Percentiles rank a stretch among this genome's conserved stretches.
Evolutionary conservation across 108 stramenopile species (phyloP).

Genomic region (Skeletonema potamos): DNA sequence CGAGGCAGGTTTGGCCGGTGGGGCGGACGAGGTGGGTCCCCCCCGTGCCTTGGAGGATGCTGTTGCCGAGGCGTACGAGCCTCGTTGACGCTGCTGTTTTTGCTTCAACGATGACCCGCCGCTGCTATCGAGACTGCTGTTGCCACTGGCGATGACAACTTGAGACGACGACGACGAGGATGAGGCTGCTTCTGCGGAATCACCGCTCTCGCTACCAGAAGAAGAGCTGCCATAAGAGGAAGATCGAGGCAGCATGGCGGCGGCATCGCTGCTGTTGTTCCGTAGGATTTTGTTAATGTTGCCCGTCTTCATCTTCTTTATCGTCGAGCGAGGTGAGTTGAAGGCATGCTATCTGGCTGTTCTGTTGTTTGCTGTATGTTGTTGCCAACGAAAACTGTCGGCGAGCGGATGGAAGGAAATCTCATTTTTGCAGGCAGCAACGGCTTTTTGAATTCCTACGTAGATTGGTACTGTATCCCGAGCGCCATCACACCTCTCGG

Average conservation of each 20-base stretch:
- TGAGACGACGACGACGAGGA: too few relatives aligned
- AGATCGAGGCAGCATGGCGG: background rate
- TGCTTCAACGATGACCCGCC: background rate
- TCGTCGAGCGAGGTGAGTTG: background rate
- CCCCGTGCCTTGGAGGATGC: background rate
- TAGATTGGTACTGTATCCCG: too few relatives aligned
- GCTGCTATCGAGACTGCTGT: background rate
- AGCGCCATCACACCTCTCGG: too few relatives aligned
- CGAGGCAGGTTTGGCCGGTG: background rate
- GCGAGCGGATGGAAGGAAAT: background rate
- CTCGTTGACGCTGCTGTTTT: background rate
- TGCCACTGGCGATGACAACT: too few relatives aligned
- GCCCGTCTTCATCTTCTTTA: slow-evolving; percentile 2
- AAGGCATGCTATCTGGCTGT: too few relatives aligned
- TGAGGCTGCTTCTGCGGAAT: background rate
- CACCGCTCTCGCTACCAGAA: background rate
- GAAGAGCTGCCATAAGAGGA: background rate
- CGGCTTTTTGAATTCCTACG: background rate
- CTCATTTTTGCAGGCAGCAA: background rate
- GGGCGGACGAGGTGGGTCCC: background rate
- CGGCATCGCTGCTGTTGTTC: background rate
- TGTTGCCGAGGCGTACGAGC: background rate
- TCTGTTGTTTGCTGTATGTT: background rate
- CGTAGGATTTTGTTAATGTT: background rate
- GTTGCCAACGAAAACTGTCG: background rate